These are phyloP conservation scores for Huntiella omanensis DNA, from an alignment of 2,329 filamentous ascomycete genomes.

Conservation along the genomic window DNA sequence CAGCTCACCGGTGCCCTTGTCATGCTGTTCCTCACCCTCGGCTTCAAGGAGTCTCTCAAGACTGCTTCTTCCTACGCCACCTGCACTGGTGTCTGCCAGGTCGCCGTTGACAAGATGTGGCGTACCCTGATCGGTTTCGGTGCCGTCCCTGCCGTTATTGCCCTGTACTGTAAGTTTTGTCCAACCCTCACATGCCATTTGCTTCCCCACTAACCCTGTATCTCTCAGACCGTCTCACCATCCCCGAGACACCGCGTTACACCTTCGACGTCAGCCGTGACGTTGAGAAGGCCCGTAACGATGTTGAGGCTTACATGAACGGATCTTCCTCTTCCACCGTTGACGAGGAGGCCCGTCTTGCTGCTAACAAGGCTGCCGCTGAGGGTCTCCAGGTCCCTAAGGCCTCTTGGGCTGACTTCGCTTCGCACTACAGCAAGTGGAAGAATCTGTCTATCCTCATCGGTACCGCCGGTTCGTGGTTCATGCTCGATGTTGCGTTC, in stretches of 20 bases:
- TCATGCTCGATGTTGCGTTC: conserved; percentile 45
- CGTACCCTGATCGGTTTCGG: conserved; percentile 63
- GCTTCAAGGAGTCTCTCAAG: conserved; percentile 46
- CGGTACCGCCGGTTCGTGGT: conserved; percentile 41
- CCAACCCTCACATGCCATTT: neutral
- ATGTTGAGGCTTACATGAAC: conserved; percentile 55
- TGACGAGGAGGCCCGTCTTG: conserved; percentile 47
- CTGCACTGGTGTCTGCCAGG: conserved; percentile 28
- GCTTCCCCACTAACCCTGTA: conserved; percentile 1
- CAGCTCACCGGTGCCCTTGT: conserved; percentile 60
- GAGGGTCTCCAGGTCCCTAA: conserved; percentile 43
- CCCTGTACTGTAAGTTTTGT: conserved; percentile 44
- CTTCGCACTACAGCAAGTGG: conserved; percentile 47
- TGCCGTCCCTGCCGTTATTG: conserved; percentile 60
- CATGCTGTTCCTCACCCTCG: conserved; percentile 54
- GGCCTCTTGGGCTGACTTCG: conserved; percentile 55
- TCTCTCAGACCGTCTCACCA: conserved; percentile 43
- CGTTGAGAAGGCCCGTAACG: conserved; percentile 52
- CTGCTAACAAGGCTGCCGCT: conserved; percentile 33
- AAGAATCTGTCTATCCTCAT: conserved; percentile 50
- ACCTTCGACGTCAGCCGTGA: conserved; percentile 68
- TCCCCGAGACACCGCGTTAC: conserved; percentile 75
- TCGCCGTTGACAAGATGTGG: conserved; percentile 68
- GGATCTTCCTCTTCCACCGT: conserved; percentile 43
- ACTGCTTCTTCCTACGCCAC: conserved; percentile 29